phyloP scores from a whole-genome alignment of 2,329 filamentous ascomycete genomes.

The Emmonsiellopsis sp. region DNA sequence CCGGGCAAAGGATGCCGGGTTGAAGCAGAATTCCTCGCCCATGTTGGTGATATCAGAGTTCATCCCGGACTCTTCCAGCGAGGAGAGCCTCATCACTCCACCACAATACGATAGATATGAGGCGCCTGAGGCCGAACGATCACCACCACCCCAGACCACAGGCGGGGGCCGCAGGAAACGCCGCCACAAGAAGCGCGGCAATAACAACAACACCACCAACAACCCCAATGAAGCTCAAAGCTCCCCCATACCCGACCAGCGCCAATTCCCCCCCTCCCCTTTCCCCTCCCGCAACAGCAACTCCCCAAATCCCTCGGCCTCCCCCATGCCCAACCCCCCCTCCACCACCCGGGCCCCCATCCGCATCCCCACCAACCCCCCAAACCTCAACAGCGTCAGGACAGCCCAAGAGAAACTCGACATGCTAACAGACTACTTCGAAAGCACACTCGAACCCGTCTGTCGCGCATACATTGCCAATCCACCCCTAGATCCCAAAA shows the following conservation, averaged over 20 bases:
- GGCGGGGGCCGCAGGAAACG: slow-evolving; percentile 2
- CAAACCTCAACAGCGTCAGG: slow-evolving; percentile 23
- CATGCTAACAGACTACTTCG: slow-evolving; percentile 29
- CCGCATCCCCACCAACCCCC: slow-evolving; percentile 16
- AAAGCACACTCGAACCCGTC: slow-evolving; percentile 28
- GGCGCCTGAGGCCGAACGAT: neutral
- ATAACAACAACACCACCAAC: slow-evolving; percentile 15
- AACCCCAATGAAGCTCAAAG: slow-evolving; percentile 14
- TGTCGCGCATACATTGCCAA: slow-evolving; percentile 29
- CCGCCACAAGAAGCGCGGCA: slow-evolving; percentile 10
- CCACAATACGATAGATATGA: neutral
- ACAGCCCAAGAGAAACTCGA: slow-evolving; percentile 31
- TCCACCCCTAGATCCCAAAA: slow-evolving; percentile 32
- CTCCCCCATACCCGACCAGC: slow-evolving; percentile 18
- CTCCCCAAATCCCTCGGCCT: slow-evolving; percentile 14
- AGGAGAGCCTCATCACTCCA: slow-evolving; percentile 7
- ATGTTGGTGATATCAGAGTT: slow-evolving; percentile 37
- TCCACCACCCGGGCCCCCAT: slow-evolving; percentile 10
- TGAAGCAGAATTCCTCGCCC: slow-evolving; percentile 42
- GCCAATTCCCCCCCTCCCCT: slow-evolving; percentile 7
- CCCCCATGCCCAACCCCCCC: slow-evolving; percentile 8
- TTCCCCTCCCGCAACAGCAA: slow-evolving; percentile 8
- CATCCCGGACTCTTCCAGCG: slow-evolving; percentile 16
- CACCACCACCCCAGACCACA: neutral
- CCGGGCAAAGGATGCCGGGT: slow-evolving; percentile 33